Conservation (phyloP, 1,284 basidiomycete genomes). For the Trichosporon sp. region DNA sequence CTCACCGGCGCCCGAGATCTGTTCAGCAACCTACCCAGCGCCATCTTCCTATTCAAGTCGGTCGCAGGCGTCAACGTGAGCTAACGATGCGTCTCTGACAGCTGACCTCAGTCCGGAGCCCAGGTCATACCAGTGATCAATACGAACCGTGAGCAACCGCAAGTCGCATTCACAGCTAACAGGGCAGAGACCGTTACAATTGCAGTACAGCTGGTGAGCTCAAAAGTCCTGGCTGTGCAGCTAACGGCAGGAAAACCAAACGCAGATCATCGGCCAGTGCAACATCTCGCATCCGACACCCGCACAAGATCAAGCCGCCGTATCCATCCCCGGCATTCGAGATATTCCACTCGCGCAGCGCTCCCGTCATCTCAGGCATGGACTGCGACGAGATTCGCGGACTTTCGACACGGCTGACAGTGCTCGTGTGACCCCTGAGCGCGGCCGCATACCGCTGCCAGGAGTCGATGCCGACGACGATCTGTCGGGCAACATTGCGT, state of each 20-base stretch:
- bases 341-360: not conserved
- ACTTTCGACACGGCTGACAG: constrained; percentile 43
- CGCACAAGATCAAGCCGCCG: not conserved
- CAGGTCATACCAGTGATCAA: constrained; percentile 77
- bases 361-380: constrained; percentile 1
- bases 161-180: not conserved
- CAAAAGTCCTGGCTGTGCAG: not conserved
- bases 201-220: constrained; percentile 79
- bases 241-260: constrained; percentile 62
- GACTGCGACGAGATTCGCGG: constrained; percentile 37
- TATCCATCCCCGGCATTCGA: not conserved
- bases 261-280: constrained; percentile 84
- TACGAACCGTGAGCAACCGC: constrained; percentile 63
- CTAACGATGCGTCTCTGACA: not conserved
- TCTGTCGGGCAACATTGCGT: constrained; percentile 39
- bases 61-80: constrained; percentile 61
- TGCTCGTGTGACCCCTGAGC: constrained; percentile 17
- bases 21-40: constrained; percentile 83
- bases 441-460: constrained; percentile 5
- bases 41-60: constrained; percentile 91
- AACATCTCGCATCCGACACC: constrained; percentile 83
- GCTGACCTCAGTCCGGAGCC: constrained; percentile 25
- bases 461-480: constrained; percentile 51
- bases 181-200: constrained; percentile 72
- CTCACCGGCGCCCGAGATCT: constrained; percentile 77